Evolutionary conservation across 2,329 filamentous ascomycete species (phyloP), one percentile per base, ranked within the genome.

Genomic region (Colletotrichum musicola): DNA sequence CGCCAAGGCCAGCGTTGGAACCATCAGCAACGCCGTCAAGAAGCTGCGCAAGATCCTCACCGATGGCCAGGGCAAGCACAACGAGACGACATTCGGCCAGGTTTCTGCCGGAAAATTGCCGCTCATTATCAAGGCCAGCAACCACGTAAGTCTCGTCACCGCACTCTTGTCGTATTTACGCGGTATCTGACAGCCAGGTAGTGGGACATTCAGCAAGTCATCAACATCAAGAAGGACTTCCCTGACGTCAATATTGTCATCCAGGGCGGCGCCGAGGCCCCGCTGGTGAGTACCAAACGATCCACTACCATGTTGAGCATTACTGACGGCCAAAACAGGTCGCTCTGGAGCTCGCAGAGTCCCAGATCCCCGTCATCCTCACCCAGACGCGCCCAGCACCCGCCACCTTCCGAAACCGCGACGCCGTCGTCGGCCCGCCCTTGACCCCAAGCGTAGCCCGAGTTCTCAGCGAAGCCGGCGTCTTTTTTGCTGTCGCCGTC

Each of bases 291-390:
- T 69, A 16, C 5, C 3, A 6, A 27, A 1, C 12, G 12, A 18
- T 5, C 5, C 25, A 6, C 16, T 14, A 13, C 25, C 9, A 13
- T 20, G 18, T 18, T 12, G 46, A 14, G 46, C 46, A 16, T 46
- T 18, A 5, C 44, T 46, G 16, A 46, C 25, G 16, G 55, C 56
- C 10, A 16, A 42, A 12, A 9, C 27, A 81, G 79, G 75, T 82
- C 4, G 81, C 80, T 14, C 71, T 77, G 22, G 78, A 82, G 27
- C 76, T 83, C 4, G 80, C 81, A 4, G 72, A 74, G 25, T 77
- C 80, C n/a, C 73, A 74, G 16, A 79, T 84, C 27, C 78, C 82
- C 3, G 74, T 83, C n/a, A 82, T 85, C 25, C 74, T 84, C 3
- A 80, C 80, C n/a, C 77, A 75, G 14, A 77, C 76, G 47, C 79